A percentile compares a stretch with the other conserved stretches of the same genome.
These are phyloP conservation scores for Spironucleus salmonicida DNA, from an alignment of 208 protist species.

Conservation along the genomic window DNA sequence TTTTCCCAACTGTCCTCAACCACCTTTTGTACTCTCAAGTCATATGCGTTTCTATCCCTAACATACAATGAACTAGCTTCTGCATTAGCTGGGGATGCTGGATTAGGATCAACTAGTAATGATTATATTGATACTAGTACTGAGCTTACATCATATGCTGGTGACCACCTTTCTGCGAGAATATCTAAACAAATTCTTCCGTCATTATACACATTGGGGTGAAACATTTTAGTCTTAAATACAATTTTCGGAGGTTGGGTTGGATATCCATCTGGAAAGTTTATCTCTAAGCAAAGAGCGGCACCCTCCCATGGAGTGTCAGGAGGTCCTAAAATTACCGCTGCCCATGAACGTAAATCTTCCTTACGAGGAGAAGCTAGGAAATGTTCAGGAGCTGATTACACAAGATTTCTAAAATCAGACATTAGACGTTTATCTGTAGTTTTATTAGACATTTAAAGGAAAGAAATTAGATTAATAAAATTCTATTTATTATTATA, in stretches of 20 bases:
- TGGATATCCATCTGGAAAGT: constrained; percentile 51
- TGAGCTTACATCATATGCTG: constrained; percentile 87
- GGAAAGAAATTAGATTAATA: no score
- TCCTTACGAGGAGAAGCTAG: constrained; percentile 44
- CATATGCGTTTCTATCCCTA: constrained; percentile 26
- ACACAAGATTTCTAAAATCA: constrained; percentile 32
- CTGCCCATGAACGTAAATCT: constrained; percentile 44
- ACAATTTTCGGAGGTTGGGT: constrained; percentile 46
- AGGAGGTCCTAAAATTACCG: constrained; percentile 48
- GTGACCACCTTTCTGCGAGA: constrained; percentile 74
- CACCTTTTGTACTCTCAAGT: constrained; percentile 9
- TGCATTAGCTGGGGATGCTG: constrained; percentile 89
- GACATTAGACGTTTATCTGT: constrained; percentile 30
- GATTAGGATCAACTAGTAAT: constrained; percentile 96
- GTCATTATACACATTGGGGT: constrained; percentile 71
- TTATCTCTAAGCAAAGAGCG: constrained; percentile 42
- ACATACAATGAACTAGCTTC: constrained; percentile 76
- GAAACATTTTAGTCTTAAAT: constrained; percentile 50
- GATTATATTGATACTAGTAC: constrained; percentile 97
- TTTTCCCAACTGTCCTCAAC: constrained; percentile 18
- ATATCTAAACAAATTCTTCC: constrained; percentile 97
- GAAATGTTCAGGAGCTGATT: constrained; percentile 35
- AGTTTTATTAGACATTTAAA: no score
- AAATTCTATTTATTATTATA: no score
- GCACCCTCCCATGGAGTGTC: constrained; percentile 51